Evolutionary conservation across 306 rosid genomes (phyloP), one percentile per base, ranked within the genome.

Genomic region (Quercus bicolor): DNA sequence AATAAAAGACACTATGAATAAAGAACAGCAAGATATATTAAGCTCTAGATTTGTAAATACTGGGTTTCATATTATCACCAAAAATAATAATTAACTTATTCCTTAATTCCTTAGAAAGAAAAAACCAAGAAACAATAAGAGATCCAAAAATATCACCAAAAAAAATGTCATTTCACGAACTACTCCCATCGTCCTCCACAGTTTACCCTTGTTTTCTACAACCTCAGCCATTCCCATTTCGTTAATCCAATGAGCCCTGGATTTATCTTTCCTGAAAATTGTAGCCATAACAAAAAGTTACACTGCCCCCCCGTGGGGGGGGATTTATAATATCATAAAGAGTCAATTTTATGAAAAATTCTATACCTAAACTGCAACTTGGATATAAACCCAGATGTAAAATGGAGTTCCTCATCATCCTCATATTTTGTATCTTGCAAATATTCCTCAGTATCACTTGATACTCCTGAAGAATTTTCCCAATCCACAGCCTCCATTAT

Each of bases 111-210:
- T n/a, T n/a, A n/a, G n/a, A n/a, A n/a, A n/a, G n/a, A n/a, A n/a
- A n/a, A n/a, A n/a, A n/a, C n/a, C n/a, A n/a, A n/a, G n/a, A n/a
- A n/a, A n/a, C n/a, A n/a, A n/a, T n/a, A n/a, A n/a, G n/a, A n/a
- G n/a, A n/a, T n/a, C n/a, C n/a, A n/a, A n/a, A n/a, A n/a, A n/a
- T n/a, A n/a, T n/a, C n/a, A n/a, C n/a, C n/a, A n/a, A n/a, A n/a
- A n/a, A n/a, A n/a, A n/a, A n/a, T n/a, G n/a, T n/a, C n/a, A n/a
- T n/a, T n/a, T n/a, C n/a, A 12, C 90, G 88, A 80, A 83, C 88
- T 72, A 88, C 85, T 73, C 94, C 97, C 37, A 94, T 87, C 33
- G 97, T 86, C 57, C 79, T 90, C 92, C 94, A 90, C 84, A 84
- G 77, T 66, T 85, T 82, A 2, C 98, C 97, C 85, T 79, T 91